Percentiles rank a stretch among this genome's conserved stretches.
phyloP scores from a whole-genome alignment of 148 eudicot species.

The Silene uniflora region DNA sequence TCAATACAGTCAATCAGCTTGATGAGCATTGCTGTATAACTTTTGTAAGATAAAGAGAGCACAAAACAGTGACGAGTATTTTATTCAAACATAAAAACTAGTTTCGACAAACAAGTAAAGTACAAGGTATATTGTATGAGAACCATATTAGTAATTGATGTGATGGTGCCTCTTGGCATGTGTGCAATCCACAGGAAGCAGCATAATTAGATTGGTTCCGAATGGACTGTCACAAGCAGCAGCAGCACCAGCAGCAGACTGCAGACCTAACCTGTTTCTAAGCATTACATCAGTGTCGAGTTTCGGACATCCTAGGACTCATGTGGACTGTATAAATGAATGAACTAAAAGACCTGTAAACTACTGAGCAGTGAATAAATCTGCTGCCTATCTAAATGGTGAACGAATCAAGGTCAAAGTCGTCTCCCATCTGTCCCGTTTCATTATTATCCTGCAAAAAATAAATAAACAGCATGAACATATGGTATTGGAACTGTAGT shows the following conservation, averaged over 20 bases:
- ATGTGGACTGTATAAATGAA: neutral
- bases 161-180: too few species aligned
- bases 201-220: neutral
- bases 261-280: too few species aligned
- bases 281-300: neutral
- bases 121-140: too few species aligned
- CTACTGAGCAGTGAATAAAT: neutral
- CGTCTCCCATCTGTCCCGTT: slow-evolving; percentile 28
- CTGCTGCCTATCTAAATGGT: neutral
- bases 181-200: neutral
- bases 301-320: neutral
- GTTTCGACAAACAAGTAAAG: too few species aligned
- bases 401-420: slow-evolving; percentile 44
- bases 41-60: too few species aligned
- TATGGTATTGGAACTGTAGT: too few species aligned
- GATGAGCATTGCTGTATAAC: too few species aligned
- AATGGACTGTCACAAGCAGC: neutral
- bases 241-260: neutral
- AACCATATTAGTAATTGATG: too few species aligned
- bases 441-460: slow-evolving; percentile 50
- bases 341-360: neutral
- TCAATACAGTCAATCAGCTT: too few species aligned
- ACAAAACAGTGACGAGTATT: too few species aligned
- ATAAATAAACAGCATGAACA: neutral
- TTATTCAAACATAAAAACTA: too few species aligned